Evolutionary conservation across 495 filamentous ascomycete species (phyloP).

Genomic region (Haplographium delicatum): DNA sequence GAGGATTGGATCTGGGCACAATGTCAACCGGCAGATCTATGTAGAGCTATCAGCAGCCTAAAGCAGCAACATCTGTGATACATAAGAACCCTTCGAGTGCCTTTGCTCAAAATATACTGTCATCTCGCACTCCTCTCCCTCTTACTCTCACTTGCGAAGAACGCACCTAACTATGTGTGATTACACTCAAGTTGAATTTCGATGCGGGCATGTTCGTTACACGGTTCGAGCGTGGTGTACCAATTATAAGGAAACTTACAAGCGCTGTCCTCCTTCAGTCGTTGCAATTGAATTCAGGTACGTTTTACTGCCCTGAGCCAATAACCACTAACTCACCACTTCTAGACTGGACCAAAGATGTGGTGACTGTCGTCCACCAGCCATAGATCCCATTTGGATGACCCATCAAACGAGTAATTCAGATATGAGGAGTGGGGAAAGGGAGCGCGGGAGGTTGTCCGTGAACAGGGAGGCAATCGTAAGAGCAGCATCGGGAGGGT

Average conservation of each 20-base stretch:
- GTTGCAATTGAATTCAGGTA: conserved; percentile 34
- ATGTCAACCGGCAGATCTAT: neutral
- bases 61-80: neutral
- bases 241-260: conserved; percentile 35
- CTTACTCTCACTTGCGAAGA: no score
- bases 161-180: conserved; percentile 14
- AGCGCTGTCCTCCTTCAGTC: conserved; percentile 36
- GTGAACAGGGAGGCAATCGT: neutral
- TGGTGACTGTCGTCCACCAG: conserved; percentile 11
- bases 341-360: conserved; percentile 8
- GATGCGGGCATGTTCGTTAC: conserved; percentile 39
- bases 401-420: neutral
- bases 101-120: neutral
- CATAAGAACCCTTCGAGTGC: neutral
- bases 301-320: neutral
- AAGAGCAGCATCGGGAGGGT: neutral
- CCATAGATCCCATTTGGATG: neutral
- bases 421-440: neutral
- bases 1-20: neutral
- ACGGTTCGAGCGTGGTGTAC: conserved; percentile 39
- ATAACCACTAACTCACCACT: conserved; percentile 1
- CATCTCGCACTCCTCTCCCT: neutral
- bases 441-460: neutral
- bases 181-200: conserved; percentile 31
- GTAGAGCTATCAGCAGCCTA: neutral